Evolutionary conservation across 768 basidiomycete genomes (phyloP).

Genomic region (Macrolepiota albuminosa): DNA sequence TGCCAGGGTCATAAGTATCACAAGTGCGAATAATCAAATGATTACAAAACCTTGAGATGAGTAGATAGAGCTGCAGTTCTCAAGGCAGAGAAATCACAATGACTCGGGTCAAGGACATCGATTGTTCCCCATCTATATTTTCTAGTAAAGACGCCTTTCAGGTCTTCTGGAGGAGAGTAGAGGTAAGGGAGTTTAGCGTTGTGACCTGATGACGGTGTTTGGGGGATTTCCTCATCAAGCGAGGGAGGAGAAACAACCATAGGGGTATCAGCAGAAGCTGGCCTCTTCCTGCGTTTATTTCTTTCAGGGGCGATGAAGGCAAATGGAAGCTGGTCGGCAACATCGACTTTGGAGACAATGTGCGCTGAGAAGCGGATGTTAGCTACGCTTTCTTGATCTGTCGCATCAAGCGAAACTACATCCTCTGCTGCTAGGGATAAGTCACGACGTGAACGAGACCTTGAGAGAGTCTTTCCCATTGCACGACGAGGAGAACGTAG

Average conservation of each 20-base stretch:
- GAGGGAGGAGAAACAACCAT: constrained; percentile 20
- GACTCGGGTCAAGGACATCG: constrained; percentile 79
- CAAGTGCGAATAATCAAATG: constrained; percentile 1
- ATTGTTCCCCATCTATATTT: constrained; percentile 87
- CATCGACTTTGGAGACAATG: constrained; percentile 54
- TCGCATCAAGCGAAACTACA: constrained; percentile 49
- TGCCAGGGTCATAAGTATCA: constrained; percentile 22
- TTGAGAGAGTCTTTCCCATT: constrained; percentile 40
- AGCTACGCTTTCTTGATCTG: constrained; percentile 66
- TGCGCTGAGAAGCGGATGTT: constrained; percentile 76
- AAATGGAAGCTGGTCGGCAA: constrained; percentile 64
- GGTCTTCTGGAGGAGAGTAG: constrained; percentile 56
- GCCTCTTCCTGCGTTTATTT: constrained; percentile 36
- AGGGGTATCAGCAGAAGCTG: constrained; percentile 26
- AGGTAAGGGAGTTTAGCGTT: constrained; percentile 37
- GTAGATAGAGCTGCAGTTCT: constrained; percentile 81
- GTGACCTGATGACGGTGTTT: constrained; percentile 32
- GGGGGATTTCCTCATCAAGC: constrained; percentile 38
- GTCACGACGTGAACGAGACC: constrained; percentile 72
- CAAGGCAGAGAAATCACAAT: constrained; percentile 85
- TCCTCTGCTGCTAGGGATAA: constrained; percentile 55
- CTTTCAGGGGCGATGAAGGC: constrained; percentile 75
- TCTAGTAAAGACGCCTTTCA: constrained; percentile 72
- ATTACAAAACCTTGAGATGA: constrained; percentile 66
- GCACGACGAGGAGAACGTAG: constrained; percentile 49